phyloP scores from a whole-genome alignment of 169 alveolate species.

The Cryptosporidium muris region DNA sequence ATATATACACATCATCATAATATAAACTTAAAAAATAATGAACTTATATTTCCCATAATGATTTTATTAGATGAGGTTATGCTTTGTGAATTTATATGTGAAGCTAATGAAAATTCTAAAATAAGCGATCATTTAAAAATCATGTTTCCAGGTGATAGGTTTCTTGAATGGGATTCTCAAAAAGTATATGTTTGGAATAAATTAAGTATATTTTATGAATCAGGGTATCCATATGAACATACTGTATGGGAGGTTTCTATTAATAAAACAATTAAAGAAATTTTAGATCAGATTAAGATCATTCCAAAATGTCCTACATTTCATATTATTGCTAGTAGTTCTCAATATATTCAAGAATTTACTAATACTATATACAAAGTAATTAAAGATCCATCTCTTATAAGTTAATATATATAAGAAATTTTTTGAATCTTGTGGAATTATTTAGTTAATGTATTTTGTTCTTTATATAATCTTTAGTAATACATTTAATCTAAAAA shows the following conservation, averaged over 20 bases:
- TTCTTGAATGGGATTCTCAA: conserved; percentile 35
- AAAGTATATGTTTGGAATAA: conserved; percentile 37
- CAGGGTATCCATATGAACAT: conserved; percentile 54
- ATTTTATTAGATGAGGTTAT: conserved; percentile 62
- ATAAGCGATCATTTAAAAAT: conserved; percentile 33
- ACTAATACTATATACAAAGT: conserved; percentile 30
- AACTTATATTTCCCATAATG: conserved; percentile 33
- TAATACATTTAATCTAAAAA: no score
- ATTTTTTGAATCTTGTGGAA: no score
- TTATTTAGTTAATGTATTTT: no score
- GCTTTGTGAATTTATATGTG: conserved; percentile 66
- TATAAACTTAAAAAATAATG: conserved; percentile 14
- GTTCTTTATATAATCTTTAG: no score
- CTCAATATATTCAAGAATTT: conserved; percentile 40
- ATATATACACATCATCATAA: conserved; percentile 50
- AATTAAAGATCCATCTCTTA: conserved; percentile 28
- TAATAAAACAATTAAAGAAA: conserved; percentile 29
- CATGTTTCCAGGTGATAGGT: conserved; percentile 62
- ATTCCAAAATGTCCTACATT: conserved; percentile 61
- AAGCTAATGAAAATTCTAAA: conserved; percentile 35
- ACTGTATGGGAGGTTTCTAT: conserved; percentile 59
- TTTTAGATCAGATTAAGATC: conserved; percentile 20
- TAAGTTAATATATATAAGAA: neutral
- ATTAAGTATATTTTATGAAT: conserved; percentile 23
- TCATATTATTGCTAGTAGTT: conserved; percentile 43